phyloP scores from a whole-genome alignment of 345 rosid genomes.

The Eucalyptus sp. region DNA sequence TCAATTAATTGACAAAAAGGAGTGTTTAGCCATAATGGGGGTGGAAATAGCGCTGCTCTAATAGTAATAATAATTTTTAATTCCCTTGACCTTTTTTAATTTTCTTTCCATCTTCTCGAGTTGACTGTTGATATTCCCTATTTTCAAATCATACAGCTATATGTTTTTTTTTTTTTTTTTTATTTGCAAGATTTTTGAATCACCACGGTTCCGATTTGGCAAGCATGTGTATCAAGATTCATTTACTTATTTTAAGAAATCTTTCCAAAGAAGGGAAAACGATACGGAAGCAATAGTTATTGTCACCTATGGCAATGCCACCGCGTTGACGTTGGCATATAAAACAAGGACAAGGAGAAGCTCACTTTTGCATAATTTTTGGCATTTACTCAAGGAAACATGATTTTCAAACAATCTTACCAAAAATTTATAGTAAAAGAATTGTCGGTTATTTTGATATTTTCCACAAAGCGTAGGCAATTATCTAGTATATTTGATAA shows the following conservation, averaged over 20 bases:
- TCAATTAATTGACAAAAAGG: no score
- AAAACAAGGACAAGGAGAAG: neutral
- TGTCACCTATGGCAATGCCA: neutral
- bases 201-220: neutral
- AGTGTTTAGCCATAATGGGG: no score
- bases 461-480: neutral
- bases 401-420: neutral
- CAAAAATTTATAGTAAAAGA: neutral
- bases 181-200: no score
- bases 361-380: neutral
- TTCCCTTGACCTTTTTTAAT: neutral
- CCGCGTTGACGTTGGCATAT: neutral
- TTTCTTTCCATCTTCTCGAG: neutral
- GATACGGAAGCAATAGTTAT: neutral
- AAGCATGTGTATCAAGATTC: neutral
- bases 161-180: no score
- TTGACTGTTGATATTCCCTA: neutral
- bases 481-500: neutral
- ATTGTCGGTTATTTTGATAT: neutral
- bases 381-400: neutral
- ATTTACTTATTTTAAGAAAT: no score
- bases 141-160: neutral
- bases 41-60: no score
- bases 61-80: neutral
- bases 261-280: neutral